Evolutionary conservation across 192 early-diverging fungal species (phyloP), one percentile per base, ranked within the genome.

Genomic region (Gryganskiella cystojenkinii): DNA sequence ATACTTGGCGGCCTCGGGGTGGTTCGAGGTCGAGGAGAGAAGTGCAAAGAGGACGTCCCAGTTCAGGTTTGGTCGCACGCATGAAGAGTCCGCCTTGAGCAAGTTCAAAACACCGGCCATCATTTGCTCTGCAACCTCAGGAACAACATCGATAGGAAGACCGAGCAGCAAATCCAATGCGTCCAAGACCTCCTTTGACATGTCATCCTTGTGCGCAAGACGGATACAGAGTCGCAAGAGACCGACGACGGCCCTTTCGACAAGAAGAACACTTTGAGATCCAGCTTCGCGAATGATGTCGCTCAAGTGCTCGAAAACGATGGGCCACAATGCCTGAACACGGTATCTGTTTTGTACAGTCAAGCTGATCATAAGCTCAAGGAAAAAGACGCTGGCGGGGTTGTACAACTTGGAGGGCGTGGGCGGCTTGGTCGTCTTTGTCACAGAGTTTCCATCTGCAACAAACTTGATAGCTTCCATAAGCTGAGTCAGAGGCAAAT

Each of bases 171-270:
- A 49, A 28, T 88, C 71, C 54, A 93, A 71, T 56, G 80, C 73
- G 57, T 86, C 78, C 53, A 89, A 19, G 22, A 87, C 74, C 30
- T 85, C 80, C 70, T 84, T 47, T n/a, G 53, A 54, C 83, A 86
- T 83, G 80, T 90, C 80, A 61, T 88, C 82, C 82, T 86, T 90
- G 51, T 91, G 87, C 0, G 91, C 92, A 61, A 95, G 71, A 3
- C 92, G 84, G 42, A 90, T 89, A 40, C 90, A 82, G 15, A 96
- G 80, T 70, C 89, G 64, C 40, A 95, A 74, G n/a, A 95, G 59
- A 8, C 89, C 90, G 7, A 90, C 87, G 7, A 96, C 93, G 0
- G 91, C 87, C 15, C 95, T 82, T 80, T 97, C 92, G 9, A 97
- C 84, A 20, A 95, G 70, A 35, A 92, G 65, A 1, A 84, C 80